A percentile compares a stretch with the other conserved stretches of the same genome.
Evolutionary conservation across 1,284 basidiomycete species (phyloP).

Genomic region (Fomitiporia mediterranea): DNA sequence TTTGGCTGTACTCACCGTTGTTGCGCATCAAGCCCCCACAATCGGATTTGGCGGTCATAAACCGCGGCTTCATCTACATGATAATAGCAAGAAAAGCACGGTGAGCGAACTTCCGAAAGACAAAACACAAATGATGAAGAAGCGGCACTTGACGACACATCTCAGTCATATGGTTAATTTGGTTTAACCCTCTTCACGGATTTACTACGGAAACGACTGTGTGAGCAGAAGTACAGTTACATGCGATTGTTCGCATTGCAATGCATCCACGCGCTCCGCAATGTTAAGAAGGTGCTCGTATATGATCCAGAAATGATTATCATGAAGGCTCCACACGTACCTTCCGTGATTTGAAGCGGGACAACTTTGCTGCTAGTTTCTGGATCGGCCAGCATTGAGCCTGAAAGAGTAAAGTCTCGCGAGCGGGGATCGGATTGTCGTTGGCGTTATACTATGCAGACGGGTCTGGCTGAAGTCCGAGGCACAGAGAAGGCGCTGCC

Average conservation of each 20-base stretch:
- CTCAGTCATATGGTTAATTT: too few relatives aligned
- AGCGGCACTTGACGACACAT: slow-evolving; percentile 1
- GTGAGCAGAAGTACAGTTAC: background rate
- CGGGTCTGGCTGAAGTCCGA: too few relatives aligned
- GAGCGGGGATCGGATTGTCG: too few relatives aligned
- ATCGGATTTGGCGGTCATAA: slow-evolving; percentile 95
- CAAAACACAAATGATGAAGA: background rate
- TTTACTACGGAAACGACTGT: slow-evolving; percentile 11
- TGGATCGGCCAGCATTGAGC: slow-evolving; percentile 16
- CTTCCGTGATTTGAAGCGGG: slow-evolving; percentile 39
- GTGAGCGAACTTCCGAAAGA: slow-evolving; percentile 3
- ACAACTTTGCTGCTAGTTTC: slow-evolving; percentile 27
- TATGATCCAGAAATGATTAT: background rate
- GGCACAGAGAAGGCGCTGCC: background rate
- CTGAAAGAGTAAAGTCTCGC: too few relatives aligned
- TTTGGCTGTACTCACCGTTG: slow-evolving; percentile 60
- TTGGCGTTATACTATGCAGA: too few relatives aligned
- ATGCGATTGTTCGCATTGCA: background rate
- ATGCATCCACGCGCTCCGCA: background rate
- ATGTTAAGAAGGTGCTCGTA: background rate
- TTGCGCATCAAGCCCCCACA: slow-evolving; percentile 98
- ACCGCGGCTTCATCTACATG: slow-evolving; percentile 73
- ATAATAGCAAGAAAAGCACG: background rate
- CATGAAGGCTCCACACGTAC: slow-evolving; percentile 24
- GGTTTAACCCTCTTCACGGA: slow-evolving; percentile 1